Percentiles rank a stretch among this genome's conserved stretches.
Evolutionary conservation across 208 protist species (phyloP).

Genomic region (Acanthamoeba sp.): DNA sequence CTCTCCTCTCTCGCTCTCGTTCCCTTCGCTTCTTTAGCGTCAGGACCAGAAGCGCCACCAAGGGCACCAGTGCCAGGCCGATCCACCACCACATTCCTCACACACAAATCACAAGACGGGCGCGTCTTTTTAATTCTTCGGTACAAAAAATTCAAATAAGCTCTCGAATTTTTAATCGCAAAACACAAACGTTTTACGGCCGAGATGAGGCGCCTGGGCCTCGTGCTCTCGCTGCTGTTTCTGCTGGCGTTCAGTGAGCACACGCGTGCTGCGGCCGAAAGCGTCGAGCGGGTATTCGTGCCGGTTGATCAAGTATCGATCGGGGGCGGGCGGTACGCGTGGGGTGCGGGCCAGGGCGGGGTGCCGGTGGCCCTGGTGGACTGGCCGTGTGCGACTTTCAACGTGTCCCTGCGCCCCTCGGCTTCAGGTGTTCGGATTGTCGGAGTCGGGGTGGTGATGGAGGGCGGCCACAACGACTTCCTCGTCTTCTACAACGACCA

Average conservation of each 20-base stretch:
- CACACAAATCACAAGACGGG: too few species aligned
- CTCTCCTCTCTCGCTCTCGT: not conserved
- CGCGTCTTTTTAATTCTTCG: too few species aligned
- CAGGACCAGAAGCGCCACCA: not conserved
- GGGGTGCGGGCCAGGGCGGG: conserved; percentile 12
- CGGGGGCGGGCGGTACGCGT: not conserved
- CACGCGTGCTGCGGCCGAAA: not conserved
- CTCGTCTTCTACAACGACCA: conserved; percentile 58
- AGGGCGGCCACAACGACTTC: conserved; percentile 69
- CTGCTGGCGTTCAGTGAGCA: not conserved
- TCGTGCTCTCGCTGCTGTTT: not conserved
- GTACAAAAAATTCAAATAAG: too few species aligned
- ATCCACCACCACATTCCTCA: not conserved
- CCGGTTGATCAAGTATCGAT: not conserved
- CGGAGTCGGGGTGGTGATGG: conserved; percentile 25
- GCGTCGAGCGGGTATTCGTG: not conserved
- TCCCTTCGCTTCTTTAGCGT: not conserved
- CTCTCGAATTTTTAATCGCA: too few species aligned
- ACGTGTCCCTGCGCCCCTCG: not conserved
- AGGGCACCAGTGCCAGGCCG: not conserved
- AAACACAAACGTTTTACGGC: too few species aligned
- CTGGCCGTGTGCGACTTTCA: conserved; percentile 21
- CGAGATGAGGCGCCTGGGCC: not conserved
- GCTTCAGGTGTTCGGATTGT: not conserved
- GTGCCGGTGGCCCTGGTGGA: not conserved